These are phyloP conservation scores for Afroboletus lepidellus DNA, from an alignment of 1,284 basidiomycete genomes.

Conservation along the genomic window DNA sequence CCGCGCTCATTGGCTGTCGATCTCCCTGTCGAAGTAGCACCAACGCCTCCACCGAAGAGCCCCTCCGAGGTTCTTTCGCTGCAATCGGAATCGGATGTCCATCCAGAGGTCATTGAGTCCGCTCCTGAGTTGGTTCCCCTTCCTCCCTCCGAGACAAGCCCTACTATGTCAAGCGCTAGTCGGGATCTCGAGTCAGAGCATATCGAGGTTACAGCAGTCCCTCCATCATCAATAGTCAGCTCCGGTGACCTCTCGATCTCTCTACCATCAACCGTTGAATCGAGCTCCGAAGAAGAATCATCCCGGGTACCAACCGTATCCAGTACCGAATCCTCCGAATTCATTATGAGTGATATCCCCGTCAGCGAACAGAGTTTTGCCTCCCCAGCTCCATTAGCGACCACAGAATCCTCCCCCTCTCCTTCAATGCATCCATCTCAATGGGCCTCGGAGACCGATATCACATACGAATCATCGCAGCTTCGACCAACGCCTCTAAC, in stretches of 20 bases:
- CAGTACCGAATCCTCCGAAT: constrained; percentile 36
- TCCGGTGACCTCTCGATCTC: constrained; percentile 27
- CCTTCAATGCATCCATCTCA: constrained; percentile 43
- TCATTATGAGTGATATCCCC: constrained; percentile 24
- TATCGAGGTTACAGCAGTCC: constrained; percentile 9
- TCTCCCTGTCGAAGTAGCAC: constrained; percentile 22
- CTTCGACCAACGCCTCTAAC: constrained; percentile 66
- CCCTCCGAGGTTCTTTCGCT: constrained; percentile 32
- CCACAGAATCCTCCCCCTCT: constrained; percentile 34
- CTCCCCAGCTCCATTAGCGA: constrained; percentile 24
- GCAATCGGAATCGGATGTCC: constrained; percentile 28
- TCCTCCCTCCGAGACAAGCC: constrained; percentile 39
- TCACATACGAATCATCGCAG: constrained; percentile 68
- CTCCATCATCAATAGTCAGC: constrained; percentile 20
- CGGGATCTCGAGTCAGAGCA: constrained; percentile 26
- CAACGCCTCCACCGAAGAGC: constrained; percentile 31
- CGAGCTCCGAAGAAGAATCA: constrained; percentile 25
- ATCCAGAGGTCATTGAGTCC: constrained; percentile 25
- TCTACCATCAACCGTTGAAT: constrained; percentile 24
- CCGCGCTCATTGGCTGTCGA: constrained; percentile 36
- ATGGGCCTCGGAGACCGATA: constrained; percentile 60
- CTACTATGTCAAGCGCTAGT: constrained; percentile 26
- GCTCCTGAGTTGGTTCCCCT: constrained; percentile 41
- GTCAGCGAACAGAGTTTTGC: constrained; percentile 30
- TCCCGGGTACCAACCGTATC: constrained; percentile 20